These are phyloP conservation scores for Bruguiera gymnorhiza DNA, from an alignment of 345 rosid genomes.

Conservation along the genomic window DNA sequence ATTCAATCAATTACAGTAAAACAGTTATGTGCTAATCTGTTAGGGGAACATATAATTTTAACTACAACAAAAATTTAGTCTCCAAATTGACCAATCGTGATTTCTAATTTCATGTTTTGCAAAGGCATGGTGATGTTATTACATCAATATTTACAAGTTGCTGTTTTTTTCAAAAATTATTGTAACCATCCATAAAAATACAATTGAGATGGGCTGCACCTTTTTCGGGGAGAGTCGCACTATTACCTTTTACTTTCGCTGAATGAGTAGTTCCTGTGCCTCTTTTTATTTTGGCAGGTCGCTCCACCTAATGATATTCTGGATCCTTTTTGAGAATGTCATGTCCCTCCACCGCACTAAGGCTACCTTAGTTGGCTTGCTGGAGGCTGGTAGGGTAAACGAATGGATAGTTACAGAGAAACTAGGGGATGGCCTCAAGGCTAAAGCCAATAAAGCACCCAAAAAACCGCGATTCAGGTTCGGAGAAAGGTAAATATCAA, in stretches of 20 bases:
- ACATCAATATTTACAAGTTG: too few species aligned
- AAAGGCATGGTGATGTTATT: too few species aligned
- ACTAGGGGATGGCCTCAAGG: slow-evolving; percentile 72
- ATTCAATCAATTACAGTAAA: background rate
- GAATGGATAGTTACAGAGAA: slow-evolving; percentile 99
- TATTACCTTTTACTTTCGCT: too few species aligned
- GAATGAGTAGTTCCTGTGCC: background rate
- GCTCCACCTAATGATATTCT: slow-evolving; percentile 72
- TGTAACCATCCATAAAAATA: too few species aligned
- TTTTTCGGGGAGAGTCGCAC: too few species aligned
- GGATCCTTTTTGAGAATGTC: slow-evolving; percentile 97
- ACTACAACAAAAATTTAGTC: too few species aligned
- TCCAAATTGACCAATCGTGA: too few species aligned
- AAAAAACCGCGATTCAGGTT: slow-evolving; percentile 57
- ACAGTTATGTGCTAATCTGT: too few species aligned
- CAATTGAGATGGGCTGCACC: too few species aligned
- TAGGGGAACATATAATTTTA: too few species aligned
- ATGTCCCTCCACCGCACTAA: slow-evolving; percentile 91
- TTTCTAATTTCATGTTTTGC: too few species aligned
- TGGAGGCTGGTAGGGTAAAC: slow-evolving; percentile 83
- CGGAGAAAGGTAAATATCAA: slow-evolving; percentile 59
- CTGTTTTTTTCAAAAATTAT: too few species aligned
- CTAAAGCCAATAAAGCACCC: slow-evolving; percentile 47
- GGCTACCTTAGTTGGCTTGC: slow-evolving; percentile 82
- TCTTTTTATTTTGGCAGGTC: slow-evolving; percentile 44